Evolutionary conservation across 805 yeast species (phyloP).

Genomic region (Kluyveromyces siamensis): DNA sequence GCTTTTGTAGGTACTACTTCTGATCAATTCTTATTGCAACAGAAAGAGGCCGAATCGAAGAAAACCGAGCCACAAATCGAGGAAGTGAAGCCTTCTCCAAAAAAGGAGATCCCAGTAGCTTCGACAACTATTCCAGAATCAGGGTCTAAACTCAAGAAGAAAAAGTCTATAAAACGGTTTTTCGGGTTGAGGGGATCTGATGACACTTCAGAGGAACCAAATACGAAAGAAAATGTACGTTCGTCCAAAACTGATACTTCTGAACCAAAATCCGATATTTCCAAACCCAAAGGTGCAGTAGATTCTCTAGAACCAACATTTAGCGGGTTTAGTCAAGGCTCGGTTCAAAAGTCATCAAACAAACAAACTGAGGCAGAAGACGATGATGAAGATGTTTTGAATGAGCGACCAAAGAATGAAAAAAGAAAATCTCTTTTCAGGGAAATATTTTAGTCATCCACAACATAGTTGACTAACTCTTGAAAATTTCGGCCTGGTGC

Average conservation of each 20-base stretch:
- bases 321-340: slow-evolving; percentile 24
- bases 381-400: slow-evolving; percentile 8
- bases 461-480: background rate
- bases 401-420: slow-evolving; percentile 5
- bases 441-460: slow-evolving; percentile 16
- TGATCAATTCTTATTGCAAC: slow-evolving; percentile 19
- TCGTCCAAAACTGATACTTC: background rate
- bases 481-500: background rate
- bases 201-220: background rate
- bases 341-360: background rate
- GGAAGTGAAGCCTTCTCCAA: slow-evolving; percentile 5
- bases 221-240: background rate
- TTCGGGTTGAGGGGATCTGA: slow-evolving; percentile 1
- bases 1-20: slow-evolving; percentile 25
- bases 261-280: background rate
- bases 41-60: slow-evolving; percentile 7
- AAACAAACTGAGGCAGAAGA: slow-evolving; percentile 8
- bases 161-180: background rate
- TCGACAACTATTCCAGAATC: background rate
- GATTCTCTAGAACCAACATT: slow-evolving; percentile 12
- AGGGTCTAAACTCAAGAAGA: background rate
- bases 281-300: background rate
- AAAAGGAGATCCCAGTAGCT: background rate
- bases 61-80: slow-evolving; percentile 9
- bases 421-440: slow-evolving; percentile 18